phyloP scores from a whole-genome alignment of 768 basidiomycete species.

The Pisolithus orientalis region DNA sequence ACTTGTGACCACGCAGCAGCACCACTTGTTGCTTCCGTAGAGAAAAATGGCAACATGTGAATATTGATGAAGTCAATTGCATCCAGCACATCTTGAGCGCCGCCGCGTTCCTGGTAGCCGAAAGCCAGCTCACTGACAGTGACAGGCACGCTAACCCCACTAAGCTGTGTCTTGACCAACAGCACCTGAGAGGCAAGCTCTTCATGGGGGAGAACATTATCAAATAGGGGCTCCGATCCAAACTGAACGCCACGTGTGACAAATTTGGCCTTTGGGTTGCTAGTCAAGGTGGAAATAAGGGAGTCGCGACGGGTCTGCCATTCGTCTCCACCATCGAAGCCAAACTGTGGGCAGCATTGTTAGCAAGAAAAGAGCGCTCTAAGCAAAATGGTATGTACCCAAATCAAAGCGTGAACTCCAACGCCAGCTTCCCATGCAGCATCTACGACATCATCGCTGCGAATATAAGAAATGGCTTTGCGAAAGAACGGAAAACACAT shows the following conservation, averaged over 20 bases:
- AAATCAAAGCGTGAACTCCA: constrained; percentile 69
- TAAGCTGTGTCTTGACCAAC: constrained; percentile 42
- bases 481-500: not conserved
- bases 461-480: constrained; percentile 6
- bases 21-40: constrained; percentile 30
- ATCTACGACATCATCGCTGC: constrained; percentile 52
- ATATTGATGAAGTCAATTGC: constrained; percentile 60
- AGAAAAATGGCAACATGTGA: constrained; percentile 71
- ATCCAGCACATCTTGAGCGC: constrained; percentile 48
- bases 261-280: constrained; percentile 57
- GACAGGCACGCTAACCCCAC: constrained; percentile 53
- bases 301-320: constrained; percentile 51
- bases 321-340: constrained; percentile 33
- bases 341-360: constrained; percentile 22
- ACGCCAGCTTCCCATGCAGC: constrained; percentile 65
- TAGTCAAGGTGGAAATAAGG: constrained; percentile 46
- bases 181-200: constrained; percentile 47
- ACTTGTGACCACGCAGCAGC: constrained; percentile 60
- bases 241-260: constrained; percentile 64
- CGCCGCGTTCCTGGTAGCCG: constrained; percentile 47
- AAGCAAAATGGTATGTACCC: constrained; percentile 39
- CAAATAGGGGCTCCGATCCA: constrained; percentile 65
- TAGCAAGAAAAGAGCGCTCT: not conserved
- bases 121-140: constrained; percentile 65
- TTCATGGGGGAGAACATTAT: constrained; percentile 43